Base-by-base conservation (phyloP, 2,329 filamentous ascomycete species). In the Fusarium sp. region DNA sequence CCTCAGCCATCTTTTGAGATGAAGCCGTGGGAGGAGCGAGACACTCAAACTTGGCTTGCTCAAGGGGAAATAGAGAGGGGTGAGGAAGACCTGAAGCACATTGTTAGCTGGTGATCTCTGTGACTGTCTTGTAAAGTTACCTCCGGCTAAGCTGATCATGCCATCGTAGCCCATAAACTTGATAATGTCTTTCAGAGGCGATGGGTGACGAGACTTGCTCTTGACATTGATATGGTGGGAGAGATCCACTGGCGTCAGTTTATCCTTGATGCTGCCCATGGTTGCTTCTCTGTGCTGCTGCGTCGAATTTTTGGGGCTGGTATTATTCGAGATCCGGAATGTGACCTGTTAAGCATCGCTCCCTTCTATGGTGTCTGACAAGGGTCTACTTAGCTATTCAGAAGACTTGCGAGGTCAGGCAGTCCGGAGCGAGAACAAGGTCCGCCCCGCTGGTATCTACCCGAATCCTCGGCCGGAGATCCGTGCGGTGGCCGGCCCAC, bases 101-200 rank as follows among this genome's bases (percentile, higher is more conserved):
- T 2, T 22, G 22, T 22, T 37, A 37, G 32, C n/a, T 6, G 6
- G 11, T 12, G n/a, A n/a, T n/a, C 2, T 52, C 4, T 8, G 14
- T 17, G 25, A 4, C 7, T 14, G 12, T 15, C 6, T 7, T n/a
- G 17, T 54, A 32, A n/a, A n/a, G n/a, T n/a, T 57, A 80, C 79
- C 80, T 71, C 79, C 80, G 3, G 80, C 80, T 6, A 81, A 64
- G 60, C 77, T 80, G 32, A 81, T 78, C 80, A 82, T 82, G 15
- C 79, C 80, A 65, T 81, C 80, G n/a, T 75, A 71, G 1, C 65
- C 76, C 80, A 81, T 81, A n/a, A 75, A 81, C 63, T 78, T 78
- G 66, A 82, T 77, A 25, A 81, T 82, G 40, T 81, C 80, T 58
- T 82, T 82, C 6, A 82, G 69, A 1, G 80, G 80, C 8, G 77